These are phyloP conservation scores for Mycosarcoma maydis DNA, from an alignment of 1,284 basidiomycete genomes.

Conservation along the genomic window DNA sequence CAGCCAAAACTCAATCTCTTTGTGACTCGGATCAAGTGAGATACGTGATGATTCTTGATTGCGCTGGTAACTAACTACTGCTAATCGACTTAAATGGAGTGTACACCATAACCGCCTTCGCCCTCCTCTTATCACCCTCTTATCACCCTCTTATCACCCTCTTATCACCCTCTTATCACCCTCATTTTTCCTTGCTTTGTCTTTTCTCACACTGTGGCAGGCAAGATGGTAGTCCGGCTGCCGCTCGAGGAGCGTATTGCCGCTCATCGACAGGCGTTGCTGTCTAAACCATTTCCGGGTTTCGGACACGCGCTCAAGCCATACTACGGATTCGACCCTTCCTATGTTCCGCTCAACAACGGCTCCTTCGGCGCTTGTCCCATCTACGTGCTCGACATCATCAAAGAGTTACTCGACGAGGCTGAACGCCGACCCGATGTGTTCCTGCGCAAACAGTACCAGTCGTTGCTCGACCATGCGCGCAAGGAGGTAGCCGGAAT, in stretches of 20 bases:
- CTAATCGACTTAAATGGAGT: no score
- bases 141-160: no score
- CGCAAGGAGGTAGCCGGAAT: constrained; percentile 21
- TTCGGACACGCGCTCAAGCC: constrained; percentile 31
- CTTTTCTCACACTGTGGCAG: neutral
- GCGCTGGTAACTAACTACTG: no score
- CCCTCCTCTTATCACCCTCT: no score
- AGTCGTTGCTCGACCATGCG: constrained; percentile 10
- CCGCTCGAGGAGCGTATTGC: constrained; percentile 19
- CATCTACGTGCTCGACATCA: constrained; percentile 30
- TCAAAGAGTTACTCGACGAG: constrained; percentile 21
- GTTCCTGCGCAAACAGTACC: constrained; percentile 26
- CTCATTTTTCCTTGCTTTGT: neutral
- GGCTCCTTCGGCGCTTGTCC: constrained; percentile 46
- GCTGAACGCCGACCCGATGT: constrained; percentile 32
- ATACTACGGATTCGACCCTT: constrained; percentile 32
- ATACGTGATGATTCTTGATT: no score
- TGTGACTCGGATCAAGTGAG: constrained; percentile 3
- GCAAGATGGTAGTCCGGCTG: constrained; percentile 1
- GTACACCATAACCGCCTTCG: no score
- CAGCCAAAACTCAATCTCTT: neutral
- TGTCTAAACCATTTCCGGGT: constrained; percentile 26
- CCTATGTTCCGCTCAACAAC: constrained; percentile 43
- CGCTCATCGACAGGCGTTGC: constrained; percentile 10
- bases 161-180: no score